phyloP scores from a whole-genome alignment of 108 stramenopile genomes.

The Stephanodiscus triporus region DNA sequence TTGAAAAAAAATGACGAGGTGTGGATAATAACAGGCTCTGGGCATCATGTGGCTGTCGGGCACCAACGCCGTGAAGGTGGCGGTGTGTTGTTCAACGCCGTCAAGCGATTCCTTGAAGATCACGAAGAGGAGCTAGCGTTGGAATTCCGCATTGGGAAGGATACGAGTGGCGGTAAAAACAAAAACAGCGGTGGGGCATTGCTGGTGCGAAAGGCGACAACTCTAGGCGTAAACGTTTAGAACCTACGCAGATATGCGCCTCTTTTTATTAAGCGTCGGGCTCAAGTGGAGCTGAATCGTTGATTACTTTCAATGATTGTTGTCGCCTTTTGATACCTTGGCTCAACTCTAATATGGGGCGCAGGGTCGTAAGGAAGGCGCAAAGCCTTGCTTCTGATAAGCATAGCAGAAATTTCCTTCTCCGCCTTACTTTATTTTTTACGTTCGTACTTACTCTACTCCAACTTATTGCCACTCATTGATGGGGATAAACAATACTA shows the following conservation, averaged over 20 bases:
- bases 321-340: not conserved
- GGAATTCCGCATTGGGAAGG: constrained; percentile 44
- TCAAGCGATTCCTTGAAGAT: constrained; percentile 37
- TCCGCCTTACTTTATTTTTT: not conserved
- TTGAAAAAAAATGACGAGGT: constrained; percentile 39
- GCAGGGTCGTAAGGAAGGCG: not conserved
- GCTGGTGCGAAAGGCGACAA: constrained; percentile 31
- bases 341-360: too few species aligned
- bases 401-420: not conserved
- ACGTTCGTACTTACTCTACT: not conserved
- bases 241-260: not conserved
- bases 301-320: not conserved
- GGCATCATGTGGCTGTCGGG: constrained; percentile 45
- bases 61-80: constrained; percentile 51
- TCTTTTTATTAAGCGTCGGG: not conserved
- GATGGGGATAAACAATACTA: not conserved
- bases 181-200: constrained; percentile 45
- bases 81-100: constrained; percentile 51
- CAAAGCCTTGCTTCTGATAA: not conserved
- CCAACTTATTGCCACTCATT: not conserved
- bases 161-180: constrained; percentile 38
- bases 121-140: constrained; percentile 31
- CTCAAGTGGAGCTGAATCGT: not conserved
- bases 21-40: constrained; percentile 47
- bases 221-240: not conserved